Evolutionary conservation across 2,329 filamentous ascomycete species (phyloP).

Genomic region (Beauveria pseudobassiana): DNA sequence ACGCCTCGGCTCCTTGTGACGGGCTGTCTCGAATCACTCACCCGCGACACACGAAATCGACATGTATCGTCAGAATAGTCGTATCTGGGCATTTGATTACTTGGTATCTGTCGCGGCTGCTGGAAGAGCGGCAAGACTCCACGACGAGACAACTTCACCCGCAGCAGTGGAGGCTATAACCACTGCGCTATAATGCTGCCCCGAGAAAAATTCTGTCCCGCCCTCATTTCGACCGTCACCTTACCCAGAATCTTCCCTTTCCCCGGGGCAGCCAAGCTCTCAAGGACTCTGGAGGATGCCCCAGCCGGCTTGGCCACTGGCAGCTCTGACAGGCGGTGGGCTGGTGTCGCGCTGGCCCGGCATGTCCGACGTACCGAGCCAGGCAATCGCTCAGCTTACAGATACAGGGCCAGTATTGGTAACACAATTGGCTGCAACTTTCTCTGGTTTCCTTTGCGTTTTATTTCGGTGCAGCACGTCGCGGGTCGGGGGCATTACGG

Average conservation of each 20-base stretch:
- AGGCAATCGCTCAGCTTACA: background rate
- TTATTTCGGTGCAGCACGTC: background rate
- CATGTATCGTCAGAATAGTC: no score
- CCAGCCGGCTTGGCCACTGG: background rate
- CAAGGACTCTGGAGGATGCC: background rate
- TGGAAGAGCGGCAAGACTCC: background rate
- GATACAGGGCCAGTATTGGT: background rate
- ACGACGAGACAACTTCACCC: background rate
- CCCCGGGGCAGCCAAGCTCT: background rate
- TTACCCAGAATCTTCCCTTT: constrained; percentile 11
- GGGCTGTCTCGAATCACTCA: background rate
- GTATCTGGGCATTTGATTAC: no score
- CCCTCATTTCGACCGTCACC: background rate
- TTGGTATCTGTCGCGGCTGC: background rate
- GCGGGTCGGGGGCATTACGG: background rate
- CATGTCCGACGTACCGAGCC: background rate
- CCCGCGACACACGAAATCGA: constrained; percentile 1
- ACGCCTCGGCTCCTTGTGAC: constrained; percentile 11
- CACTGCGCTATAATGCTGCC: constrained; percentile 3
- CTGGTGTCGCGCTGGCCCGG: background rate
- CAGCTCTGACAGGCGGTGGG: background rate
- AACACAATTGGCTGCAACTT: background rate
- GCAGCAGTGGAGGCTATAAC: background rate
- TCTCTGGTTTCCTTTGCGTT: background rate
- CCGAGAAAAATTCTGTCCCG: background rate